Evolutionary conservation across 176 grass and related monocot genomes (phyloP).

Genomic region (Aegilops bicornis): DNA sequence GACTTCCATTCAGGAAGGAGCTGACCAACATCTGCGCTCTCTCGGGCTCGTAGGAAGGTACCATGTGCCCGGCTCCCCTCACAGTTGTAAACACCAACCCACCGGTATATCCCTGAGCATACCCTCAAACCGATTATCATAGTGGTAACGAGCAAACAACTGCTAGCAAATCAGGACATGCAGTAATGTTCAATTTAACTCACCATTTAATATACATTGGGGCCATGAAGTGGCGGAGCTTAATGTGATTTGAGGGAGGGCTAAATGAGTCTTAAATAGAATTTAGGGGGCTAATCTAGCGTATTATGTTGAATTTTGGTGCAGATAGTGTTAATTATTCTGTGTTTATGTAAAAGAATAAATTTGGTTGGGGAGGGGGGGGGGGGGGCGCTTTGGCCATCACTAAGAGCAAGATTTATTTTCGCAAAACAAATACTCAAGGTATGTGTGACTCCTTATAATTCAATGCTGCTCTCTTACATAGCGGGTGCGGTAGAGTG

Average conservation of each 20-base stretch:
- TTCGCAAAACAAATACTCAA: no score
- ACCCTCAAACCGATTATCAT: constrained; percentile 42
- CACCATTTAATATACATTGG: constrained; percentile 26
- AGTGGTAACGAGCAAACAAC: not conserved
- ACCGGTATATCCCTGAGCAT: constrained; percentile 34
- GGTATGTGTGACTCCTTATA: no score
- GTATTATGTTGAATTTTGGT: no score
- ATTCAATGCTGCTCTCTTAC: not conserved
- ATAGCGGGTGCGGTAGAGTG: not conserved
- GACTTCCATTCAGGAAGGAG: constrained; percentile 42
- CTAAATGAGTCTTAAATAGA: not conserved
- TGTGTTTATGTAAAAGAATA: no score
- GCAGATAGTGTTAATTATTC: no score
- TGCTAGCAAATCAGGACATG: not conserved
- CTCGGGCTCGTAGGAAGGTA: constrained; percentile 38
- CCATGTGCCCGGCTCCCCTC: constrained; percentile 46
- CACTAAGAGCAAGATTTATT: not conserved
- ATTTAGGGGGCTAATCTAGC: no score
- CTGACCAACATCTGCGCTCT: constrained; percentile 33
- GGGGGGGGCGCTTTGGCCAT: no score
- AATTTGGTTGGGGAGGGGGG: no score
- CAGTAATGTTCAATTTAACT: constrained; percentile 16
- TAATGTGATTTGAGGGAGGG: constrained; percentile 29
- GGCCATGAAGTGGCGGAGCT: constrained; percentile 16
- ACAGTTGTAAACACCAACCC: constrained; percentile 34